phyloP scores from a whole-genome alignment of 2,329 filamentous ascomycete species.

The Cladosporium sp. region DNA sequence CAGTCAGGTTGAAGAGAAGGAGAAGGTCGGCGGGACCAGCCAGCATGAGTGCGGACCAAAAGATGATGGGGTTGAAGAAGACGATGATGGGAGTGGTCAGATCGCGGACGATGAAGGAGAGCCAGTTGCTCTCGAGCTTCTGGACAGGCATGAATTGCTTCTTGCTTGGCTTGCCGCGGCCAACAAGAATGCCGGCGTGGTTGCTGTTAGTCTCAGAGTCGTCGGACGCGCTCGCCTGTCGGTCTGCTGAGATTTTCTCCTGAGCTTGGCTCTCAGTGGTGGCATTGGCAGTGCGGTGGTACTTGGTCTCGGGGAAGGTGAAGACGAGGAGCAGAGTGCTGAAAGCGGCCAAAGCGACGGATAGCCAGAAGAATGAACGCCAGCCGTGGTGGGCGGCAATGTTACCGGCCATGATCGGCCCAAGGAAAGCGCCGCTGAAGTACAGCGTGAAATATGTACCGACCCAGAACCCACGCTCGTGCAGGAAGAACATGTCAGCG shows the following conservation, averaged over 20 bases:
- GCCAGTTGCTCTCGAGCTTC: slow-evolving; percentile 37
- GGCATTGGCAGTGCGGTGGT: slow-evolving; percentile 26
- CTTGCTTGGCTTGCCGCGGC: slow-evolving; percentile 37
- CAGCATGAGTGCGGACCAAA: slow-evolving; percentile 34
- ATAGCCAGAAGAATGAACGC: slow-evolving; percentile 47
- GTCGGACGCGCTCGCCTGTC: neutral
- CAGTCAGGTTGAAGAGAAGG: slow-evolving; percentile 49
- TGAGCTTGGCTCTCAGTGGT: slow-evolving; percentile 11
- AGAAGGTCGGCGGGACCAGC: slow-evolving; percentile 37
- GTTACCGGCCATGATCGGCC: slow-evolving; percentile 41
- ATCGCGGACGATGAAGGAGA: slow-evolving; percentile 38
- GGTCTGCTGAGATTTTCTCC: slow-evolving; percentile 21
- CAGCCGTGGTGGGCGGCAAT: slow-evolving; percentile 41
- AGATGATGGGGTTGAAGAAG: slow-evolving; percentile 45
- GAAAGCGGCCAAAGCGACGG: slow-evolving; percentile 37
- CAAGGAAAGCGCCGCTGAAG: slow-evolving; percentile 41
- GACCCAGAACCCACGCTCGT: slow-evolving; percentile 20
- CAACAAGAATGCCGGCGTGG: slow-evolving; percentile 20
- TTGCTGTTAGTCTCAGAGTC: slow-evolving; percentile 25
- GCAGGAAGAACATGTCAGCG: slow-evolving; percentile 33
- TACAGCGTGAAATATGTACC: slow-evolving; percentile 34
- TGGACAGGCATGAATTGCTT: slow-evolving; percentile 37
- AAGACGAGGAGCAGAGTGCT: slow-evolving; percentile 37
- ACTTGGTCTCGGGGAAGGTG: slow-evolving; percentile 42
- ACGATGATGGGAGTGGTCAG: slow-evolving; percentile 38